Evolutionary conservation across 495 filamentous ascomycete genomes (phyloP), one percentile per base, ranked within the genome.

Genomic region (Tuber borchii): DNA sequence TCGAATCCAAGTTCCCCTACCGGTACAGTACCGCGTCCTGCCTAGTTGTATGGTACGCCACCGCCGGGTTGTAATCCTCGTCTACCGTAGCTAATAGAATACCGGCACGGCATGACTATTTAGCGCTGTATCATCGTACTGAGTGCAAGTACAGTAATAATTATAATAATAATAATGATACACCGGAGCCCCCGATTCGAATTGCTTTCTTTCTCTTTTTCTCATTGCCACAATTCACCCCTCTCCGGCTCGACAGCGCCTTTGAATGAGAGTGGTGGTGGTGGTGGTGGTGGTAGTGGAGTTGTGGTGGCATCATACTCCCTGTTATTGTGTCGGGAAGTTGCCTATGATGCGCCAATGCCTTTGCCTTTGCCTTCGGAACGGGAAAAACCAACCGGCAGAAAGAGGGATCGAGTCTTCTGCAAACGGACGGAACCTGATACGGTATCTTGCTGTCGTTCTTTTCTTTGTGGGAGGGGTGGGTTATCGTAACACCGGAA

Each of bases 361-460:
- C 26, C 56, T 26, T 61, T 61, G 51, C 51, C 51, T 65, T 1
- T 2, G n/a, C 56, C 56, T 65, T 65, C 56, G 56, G 56, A 65
- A 31, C 56, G 56, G 56, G 56, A 65, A 65, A 61, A 65, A 65
- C 56, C 26, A 65, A 26, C 26, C 56, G 56, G 56, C 12, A 65
- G 56, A 65, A 65, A 65, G 56, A 65, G 56, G 20, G n/a, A 65
- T 65, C 48, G 48, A 56, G 48, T 9, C 48, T 56, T 56, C 56
- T 65, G 56, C 56, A 65, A 65, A 65, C 56, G 56, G 56, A 65
- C 56, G 56, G 56, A 65, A 65, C 56, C 12, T 65, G 56, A 31
- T 65, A 65, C 26, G 56, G 56, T 65, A 65, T 65, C 56, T 12
- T 31, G 31, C 26, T 12, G 48, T 65, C 10, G 10, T 26, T 31